A percentile compares a stretch with the other conserved stretches of the same genome.
These are phyloP conservation scores for Elsinoe ampelina DNA, from an alignment of 2,329 filamentous ascomycete species.

Conservation along the genomic window DNA sequence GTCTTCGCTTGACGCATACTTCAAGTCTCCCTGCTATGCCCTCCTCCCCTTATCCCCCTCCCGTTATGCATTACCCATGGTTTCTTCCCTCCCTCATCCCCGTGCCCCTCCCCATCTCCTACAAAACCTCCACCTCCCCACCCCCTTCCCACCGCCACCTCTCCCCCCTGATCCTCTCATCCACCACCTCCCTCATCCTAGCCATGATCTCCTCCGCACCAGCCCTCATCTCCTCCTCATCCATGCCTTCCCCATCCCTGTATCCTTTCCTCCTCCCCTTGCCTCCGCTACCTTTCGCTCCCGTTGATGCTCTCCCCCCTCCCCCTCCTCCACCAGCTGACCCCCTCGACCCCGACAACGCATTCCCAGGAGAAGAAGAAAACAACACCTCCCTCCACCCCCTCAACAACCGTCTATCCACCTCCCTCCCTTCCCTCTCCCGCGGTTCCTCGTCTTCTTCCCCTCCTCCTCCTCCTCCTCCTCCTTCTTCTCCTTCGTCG, in stretches of 20 bases:
- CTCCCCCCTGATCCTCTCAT: constrained; percentile 4
- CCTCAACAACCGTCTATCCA: not conserved
- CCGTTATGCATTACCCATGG: too few relatives aligned
- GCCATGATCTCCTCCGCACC: constrained; percentile 10
- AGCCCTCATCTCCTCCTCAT: not conserved
- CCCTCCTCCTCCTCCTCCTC: not conserved
- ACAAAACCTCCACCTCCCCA: not conserved
- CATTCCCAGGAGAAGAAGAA: too few relatives aligned
- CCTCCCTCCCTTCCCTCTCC: not conserved
- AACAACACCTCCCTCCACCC: not conserved
- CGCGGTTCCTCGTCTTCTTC: not conserved
- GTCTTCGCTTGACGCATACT: too few relatives aligned
- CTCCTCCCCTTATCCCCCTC: too few relatives aligned
- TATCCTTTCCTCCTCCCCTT: not conserved
- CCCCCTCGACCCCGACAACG: too few relatives aligned
- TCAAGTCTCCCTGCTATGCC: too few relatives aligned
- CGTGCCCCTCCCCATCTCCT: not conserved
- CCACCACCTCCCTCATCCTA: constrained; percentile 5
- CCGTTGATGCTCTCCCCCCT: too few relatives aligned
- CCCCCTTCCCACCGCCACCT: constrained; percentile 9
- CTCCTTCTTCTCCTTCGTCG: not conserved
- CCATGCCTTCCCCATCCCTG: not conserved
- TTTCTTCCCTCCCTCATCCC: too few relatives aligned
- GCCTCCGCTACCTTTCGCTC: not conserved
- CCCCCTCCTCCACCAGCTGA: too few relatives aligned